Percentiles rank a stretch among this genome's conserved stretches.
phyloP scores from a whole-genome alignment of 129 eudicot species.

The Rutidosis leptorrhynchoides region DNA sequence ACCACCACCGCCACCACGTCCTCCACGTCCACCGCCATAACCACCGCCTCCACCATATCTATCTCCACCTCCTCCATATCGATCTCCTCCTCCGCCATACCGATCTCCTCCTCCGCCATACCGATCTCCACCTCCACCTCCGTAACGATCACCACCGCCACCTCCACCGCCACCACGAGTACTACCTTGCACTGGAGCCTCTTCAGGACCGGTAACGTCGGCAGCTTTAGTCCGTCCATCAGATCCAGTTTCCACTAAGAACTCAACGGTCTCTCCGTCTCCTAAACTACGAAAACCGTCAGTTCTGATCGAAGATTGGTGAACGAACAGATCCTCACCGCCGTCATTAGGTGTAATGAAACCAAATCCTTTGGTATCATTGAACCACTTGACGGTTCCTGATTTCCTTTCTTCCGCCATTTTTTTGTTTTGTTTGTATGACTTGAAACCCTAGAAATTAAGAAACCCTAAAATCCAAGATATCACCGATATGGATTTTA shows the following conservation, averaged over 20 bases:
- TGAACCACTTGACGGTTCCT: constrained; percentile 41
- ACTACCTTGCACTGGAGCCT: constrained; percentile 26
- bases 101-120: constrained; percentile 23
- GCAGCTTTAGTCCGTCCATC: constrained; percentile 79
- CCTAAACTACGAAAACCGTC: constrained; percentile 80
- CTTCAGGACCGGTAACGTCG: constrained; percentile 39
- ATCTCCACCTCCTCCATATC: constrained; percentile 33
- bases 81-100: constrained; percentile 17
- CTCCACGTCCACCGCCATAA: constrained; percentile 20
- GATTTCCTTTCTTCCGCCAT: constrained; percentile 43
- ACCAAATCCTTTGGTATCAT: constrained; percentile 38
- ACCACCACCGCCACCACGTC: constrained; percentile 32
- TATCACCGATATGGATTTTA: not conserved
- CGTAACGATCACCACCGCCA: constrained; percentile 18
- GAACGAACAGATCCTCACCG: constrained; percentile 75
- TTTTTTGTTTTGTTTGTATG: not conserved
- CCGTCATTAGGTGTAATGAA: constrained; percentile 59
- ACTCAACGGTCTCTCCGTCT: constrained; percentile 75
- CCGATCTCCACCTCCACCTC: constrained; percentile 20
- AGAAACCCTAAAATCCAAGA: constrained; percentile 30
- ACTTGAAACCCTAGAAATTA: not conserved
- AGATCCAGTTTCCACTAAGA: constrained; percentile 42
- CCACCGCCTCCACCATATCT: constrained; percentile 24
- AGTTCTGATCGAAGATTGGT: constrained; percentile 67
- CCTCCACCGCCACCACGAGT: constrained; percentile 34